Evolutionary conservation across 495 filamentous ascomycete species (phyloP), one percentile per base, ranked within the genome.

Genomic region (Hypoxylon fuscum): DNA sequence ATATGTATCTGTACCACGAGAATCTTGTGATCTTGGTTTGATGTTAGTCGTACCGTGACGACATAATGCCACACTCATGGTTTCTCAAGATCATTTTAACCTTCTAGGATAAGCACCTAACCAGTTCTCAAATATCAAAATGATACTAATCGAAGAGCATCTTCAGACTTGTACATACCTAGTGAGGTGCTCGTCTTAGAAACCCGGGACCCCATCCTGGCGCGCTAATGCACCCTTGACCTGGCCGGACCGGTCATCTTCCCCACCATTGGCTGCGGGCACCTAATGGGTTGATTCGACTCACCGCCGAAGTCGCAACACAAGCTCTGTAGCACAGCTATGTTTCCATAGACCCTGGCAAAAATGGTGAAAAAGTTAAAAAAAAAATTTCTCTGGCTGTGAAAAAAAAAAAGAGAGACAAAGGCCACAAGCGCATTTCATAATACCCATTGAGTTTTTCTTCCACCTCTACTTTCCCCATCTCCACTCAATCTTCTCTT

Each of bases 401-500:
- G 25, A 27, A 27, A 5, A 6, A 7, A 1, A 10, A 34, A 48
- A 34, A 34, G 41, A 41, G 14, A n/a, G 49, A 6, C 29, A n/a
- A n/a, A n/a, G n/a, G n/a, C n/a, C n/a, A n/a, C n/a, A 41, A 2
- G 29, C 34, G 20, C 17, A 42, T 29, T 62, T 41, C 40, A 34
- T 57, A 49, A 48, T 62, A 43, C 41, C 49, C 59, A 62, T 71
- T 61, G 57, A 43, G 17, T 55, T 38, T 25, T 47, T 38, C 55
- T 47, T 68, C 50, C 49, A 23, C 43, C 59, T 67, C 60, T 64
- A 60, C 60, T 68, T 34, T 53, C 41, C 47, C 50, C 54, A 74
- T 72, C 73, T 56, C 71, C 77, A 68, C 73, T 71, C 68, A 62
- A 46, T 20, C 9, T 51, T 47, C 32, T 54, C 53, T 41, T 76